Evolutionary conservation across 2,329 filamentous ascomycete species (phyloP).

Genomic region (Byssothecium circinans): DNA sequence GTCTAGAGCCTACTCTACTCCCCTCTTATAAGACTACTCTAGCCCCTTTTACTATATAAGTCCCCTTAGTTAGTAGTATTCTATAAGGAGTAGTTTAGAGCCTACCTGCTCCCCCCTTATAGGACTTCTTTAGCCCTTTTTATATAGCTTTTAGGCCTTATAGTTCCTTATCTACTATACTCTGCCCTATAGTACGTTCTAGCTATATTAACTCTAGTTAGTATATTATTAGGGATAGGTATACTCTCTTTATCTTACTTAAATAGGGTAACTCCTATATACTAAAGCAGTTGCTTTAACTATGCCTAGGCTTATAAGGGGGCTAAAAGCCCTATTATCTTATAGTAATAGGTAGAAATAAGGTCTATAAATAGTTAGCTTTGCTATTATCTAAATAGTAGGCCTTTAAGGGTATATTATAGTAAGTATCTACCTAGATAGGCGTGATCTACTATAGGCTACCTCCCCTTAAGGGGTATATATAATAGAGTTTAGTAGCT

Average conservation of each 20-base stretch:
- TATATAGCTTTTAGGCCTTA: neutral
- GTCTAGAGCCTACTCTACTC: too few species aligned
- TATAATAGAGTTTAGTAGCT: constrained; percentile 2
- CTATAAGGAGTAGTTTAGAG: neutral
- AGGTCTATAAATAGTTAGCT: constrained; percentile 8
- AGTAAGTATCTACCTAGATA: neutral
- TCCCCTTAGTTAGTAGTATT: too few species aligned
- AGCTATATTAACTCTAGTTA: neutral
- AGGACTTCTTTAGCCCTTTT: constrained; percentile 4
- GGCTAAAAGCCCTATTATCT: constrained; percentile 3
- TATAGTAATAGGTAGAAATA: constrained; percentile 3
- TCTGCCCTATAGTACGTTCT: neutral
- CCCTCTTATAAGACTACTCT: neutral
- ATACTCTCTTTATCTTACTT: neutral
- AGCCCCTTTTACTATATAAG: too few species aligned
- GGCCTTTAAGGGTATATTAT: constrained; percentile 3
- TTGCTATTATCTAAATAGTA: constrained; percentile 6
- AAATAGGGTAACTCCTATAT: neutral
- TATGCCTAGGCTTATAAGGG: neutral
- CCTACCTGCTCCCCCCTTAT: neutral
- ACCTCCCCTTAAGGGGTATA: constrained; percentile 5
- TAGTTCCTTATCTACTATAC: constrained; percentile 4
- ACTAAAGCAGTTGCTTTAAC: neutral
- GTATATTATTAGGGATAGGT: neutral
- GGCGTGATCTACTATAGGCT: neutral